Percentiles rank a stretch among this genome's conserved stretches.
Conservation (phyloP, 257 asterid species). For the Coffea eugenioides region DNA sequence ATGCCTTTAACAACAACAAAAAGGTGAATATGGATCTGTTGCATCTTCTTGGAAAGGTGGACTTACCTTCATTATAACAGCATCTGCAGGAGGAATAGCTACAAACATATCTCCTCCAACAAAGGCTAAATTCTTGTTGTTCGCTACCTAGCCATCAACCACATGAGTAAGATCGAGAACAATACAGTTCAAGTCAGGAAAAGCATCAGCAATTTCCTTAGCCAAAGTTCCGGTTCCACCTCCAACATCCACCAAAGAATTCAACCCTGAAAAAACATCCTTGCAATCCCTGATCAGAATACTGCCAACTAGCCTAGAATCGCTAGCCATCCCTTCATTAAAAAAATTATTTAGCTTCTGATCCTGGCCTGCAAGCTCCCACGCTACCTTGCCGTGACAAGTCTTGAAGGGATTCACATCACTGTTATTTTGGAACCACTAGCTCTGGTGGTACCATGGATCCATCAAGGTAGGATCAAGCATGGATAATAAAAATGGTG, state of each 20-base stretch:
- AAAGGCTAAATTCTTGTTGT: background rate
- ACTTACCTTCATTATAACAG: conserved; percentile 24
- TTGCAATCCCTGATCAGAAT: background rate
- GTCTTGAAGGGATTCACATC: conserved; percentile 9
- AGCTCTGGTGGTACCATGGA: conserved; percentile 19
- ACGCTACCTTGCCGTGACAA: background rate
- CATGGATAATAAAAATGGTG: background rate
- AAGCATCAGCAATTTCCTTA: background rate
- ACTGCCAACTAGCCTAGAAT: background rate
- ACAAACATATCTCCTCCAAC: conserved; percentile 28
- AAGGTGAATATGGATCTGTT: background rate
- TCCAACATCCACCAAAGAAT: conserved; percentile 11
- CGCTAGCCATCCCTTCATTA: conserved; percentile 20
- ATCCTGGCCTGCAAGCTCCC: conserved; percentile 10
- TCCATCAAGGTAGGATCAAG: conserved; percentile 16
- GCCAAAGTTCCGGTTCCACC: conserved; percentile 13
- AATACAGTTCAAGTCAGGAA: conserved; percentile 1
- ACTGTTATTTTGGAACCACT: conserved; percentile 4
- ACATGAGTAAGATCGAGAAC: conserved; percentile 9
- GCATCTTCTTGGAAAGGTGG: background rate
- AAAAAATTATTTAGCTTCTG: background rate
- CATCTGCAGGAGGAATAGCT: conserved; percentile 27
- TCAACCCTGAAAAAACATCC: conserved; percentile 18
- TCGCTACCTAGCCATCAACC: conserved; percentile 2
- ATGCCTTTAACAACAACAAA: too few relatives aligned